phyloP scores from a whole-genome alignment of 2,329 filamentous ascomycete genomes.

The Ophiocordyceps polyrhachis-furcata region DNA sequence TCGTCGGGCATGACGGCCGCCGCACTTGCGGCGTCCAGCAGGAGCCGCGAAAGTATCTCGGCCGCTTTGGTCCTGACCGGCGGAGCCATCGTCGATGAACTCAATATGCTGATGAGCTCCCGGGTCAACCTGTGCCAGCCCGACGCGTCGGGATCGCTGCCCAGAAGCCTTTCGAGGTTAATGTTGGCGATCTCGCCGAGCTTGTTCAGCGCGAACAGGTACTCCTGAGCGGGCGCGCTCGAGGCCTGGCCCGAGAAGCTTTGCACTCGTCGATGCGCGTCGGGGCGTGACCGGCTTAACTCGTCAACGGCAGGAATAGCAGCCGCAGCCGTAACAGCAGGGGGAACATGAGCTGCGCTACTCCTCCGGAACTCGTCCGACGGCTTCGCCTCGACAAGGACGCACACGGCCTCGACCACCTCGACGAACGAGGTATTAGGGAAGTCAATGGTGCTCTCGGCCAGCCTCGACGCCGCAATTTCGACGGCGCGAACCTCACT shows the following conservation, averaged over 20 bases:
- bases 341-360: constrained; percentile 5
- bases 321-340: constrained; percentile 1
- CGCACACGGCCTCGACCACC: constrained; percentile 58
- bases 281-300: constrained; percentile 17
- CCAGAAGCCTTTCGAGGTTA: constrained; percentile 57
- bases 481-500: constrained; percentile 78
- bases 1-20: constrained; percentile 32
- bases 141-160: constrained; percentile 44
- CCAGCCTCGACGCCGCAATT: constrained; percentile 64
- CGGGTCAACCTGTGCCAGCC: constrained; percentile 55
- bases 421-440: constrained; percentile 65
- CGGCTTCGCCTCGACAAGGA: constrained; percentile 36
- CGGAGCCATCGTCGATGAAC: constrained; percentile 25
- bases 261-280: constrained; percentile 25
- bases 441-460: constrained; percentile 86
- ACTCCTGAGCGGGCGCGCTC: constrained; percentile 37
- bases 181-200: constrained; percentile 53
- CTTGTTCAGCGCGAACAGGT: constrained; percentile 53
- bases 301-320: constrained; percentile 1
- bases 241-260: constrained; percentile 26
- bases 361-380: constrained; percentile 6
- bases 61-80: constrained; percentile 41
- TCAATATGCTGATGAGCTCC: constrained; percentile 32
- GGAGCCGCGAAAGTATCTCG: constrained; percentile 40
- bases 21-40: constrained; percentile 37